Conservation (phyloP, 1,284 basidiomycete species). For the Neotropicomus parvogracilis region DNA sequence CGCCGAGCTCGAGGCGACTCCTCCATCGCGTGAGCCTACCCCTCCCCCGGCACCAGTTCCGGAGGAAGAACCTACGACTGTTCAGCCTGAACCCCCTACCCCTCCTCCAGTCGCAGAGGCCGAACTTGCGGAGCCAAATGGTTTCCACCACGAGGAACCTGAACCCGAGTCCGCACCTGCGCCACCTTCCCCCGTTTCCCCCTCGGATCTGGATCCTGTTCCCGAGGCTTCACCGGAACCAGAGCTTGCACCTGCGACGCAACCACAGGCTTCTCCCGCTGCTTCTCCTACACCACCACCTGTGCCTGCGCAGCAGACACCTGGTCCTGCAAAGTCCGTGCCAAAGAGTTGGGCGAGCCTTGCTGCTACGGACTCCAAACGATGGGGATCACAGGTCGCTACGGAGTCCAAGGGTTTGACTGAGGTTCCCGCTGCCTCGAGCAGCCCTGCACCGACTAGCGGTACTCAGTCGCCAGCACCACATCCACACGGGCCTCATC, state of each 20-base stretch:
- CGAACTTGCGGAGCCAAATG: conserved; percentile 28
- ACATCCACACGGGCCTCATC: conserved; percentile 36
- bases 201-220: conserved; percentile 32
- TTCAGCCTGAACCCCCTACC: conserved; percentile 32
- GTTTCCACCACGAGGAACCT: conserved; percentile 27
- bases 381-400: conserved; percentile 77
- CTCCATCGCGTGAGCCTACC: conserved; percentile 24
- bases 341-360: conserved; percentile 90
- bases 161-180: conserved; percentile 32
- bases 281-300: conserved; percentile 35
- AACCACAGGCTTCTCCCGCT: conserved; percentile 33
- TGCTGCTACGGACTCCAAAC: conserved; percentile 74
- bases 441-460: conserved; percentile 42
- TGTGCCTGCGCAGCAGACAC: conserved; percentile 29
- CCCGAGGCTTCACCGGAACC: conserved; percentile 37
- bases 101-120: conserved; percentile 27
- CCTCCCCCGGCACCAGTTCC: conserved; percentile 39
- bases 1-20: conserved; percentile 17
- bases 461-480: conserved; percentile 51
- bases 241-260: conserved; percentile 38
- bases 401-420: conserved; percentile 69
- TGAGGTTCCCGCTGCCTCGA: conserved; percentile 49
- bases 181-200: conserved; percentile 25
- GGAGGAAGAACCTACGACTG: conserved; percentile 32
- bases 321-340: conserved; percentile 45